These are phyloP conservation scores for Eremomyces bilateralis DNA, from an alignment of 495 filamentous ascomycete genomes.

Conservation along the genomic window DNA sequence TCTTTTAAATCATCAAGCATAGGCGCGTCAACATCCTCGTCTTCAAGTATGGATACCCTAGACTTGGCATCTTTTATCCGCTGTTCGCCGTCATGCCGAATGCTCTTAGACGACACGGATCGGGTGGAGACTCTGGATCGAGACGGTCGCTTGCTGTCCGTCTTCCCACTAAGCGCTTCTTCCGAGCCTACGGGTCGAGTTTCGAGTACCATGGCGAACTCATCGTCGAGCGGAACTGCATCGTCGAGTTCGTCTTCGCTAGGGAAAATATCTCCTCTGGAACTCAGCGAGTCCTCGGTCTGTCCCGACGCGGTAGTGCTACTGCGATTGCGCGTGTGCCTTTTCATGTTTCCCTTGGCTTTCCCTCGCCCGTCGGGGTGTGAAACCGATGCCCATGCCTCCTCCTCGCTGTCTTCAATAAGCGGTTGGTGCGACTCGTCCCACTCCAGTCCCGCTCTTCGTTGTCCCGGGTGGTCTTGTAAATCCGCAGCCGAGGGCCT, in stretches of 20 bases:
- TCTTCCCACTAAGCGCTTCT: slow-evolving; percentile 49
- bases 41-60: slow-evolving; percentile 3
- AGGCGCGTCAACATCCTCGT: slow-evolving; percentile 19
- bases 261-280: slow-evolving; percentile 81
- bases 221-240: slow-evolving; percentile 80
- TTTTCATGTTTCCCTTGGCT: slow-evolving; percentile 3
- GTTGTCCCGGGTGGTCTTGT: slow-evolving; percentile 57
- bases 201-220: slow-evolving; percentile 64
- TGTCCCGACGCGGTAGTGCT: slow-evolving; percentile 60
- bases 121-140: slow-evolving; percentile 16
- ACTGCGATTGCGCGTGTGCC: slow-evolving; percentile 45
- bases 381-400: slow-evolving; percentile 11
- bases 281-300: slow-evolving; percentile 75
- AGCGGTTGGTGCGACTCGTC: slow-evolving; percentile 57
- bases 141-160: slow-evolving; percentile 20
- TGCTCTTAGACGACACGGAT: slow-evolving; percentile 13
- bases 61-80: no score
- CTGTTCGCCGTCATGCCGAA: slow-evolving; percentile 11
- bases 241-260: slow-evolving; percentile 71
- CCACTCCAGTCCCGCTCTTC: slow-evolving; percentile 28
- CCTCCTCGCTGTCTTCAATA: slow-evolving; percentile 39
- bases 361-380: background rate
- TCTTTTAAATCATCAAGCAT: slow-evolving; percentile 51
- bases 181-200: slow-evolving; percentile 32
- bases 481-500: slow-evolving; percentile 79